Evolutionary conservation across 2,329 filamentous ascomycete genomes (phyloP).

Genomic region (Neodidymelliopsis sp.): DNA sequence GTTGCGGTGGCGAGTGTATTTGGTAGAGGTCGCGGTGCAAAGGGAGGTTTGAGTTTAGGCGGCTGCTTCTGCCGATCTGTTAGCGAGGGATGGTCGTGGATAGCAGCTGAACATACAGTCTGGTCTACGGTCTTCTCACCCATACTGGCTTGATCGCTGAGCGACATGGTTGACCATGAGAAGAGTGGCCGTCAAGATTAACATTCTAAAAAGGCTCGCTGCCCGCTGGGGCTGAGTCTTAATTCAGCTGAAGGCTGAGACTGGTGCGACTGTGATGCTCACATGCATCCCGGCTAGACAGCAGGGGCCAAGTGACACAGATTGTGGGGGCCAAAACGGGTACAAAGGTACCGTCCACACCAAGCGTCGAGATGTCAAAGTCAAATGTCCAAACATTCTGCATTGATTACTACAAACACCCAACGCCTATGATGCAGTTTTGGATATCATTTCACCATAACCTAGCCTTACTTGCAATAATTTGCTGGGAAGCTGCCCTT

Average conservation of each 20-base stretch:
- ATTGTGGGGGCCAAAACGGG: conserved; percentile 3
- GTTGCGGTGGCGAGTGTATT: conserved; percentile 15
- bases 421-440: conserved; percentile 35
- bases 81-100: neutral
- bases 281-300: neutral
- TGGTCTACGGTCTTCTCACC: conserved; percentile 21
- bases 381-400: neutral
- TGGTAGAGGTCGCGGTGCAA: conserved; percentile 33
- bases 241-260: conserved; percentile 6
- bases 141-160: conserved; percentile 20
- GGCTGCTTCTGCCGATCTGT: conserved; percentile 3
- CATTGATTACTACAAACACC: conserved; percentile 1
- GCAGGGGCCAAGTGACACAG: conserved; percentile 4
- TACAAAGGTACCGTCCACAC: conserved; percentile 1
- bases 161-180: neutral
- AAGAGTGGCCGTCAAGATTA: neutral
- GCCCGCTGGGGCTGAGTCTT: neutral
- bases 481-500: conserved; percentile 83
- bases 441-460: conserved; percentile 25
- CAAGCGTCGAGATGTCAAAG: neutral
- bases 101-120: conserved; percentile 1
- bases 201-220: neutral
- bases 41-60: conserved; percentile 30
- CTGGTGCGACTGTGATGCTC: conserved; percentile 3
- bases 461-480: conserved; percentile 65